Conservation (phyloP, 768 basidiomycete species). For the Piloderma croceum region DNA sequence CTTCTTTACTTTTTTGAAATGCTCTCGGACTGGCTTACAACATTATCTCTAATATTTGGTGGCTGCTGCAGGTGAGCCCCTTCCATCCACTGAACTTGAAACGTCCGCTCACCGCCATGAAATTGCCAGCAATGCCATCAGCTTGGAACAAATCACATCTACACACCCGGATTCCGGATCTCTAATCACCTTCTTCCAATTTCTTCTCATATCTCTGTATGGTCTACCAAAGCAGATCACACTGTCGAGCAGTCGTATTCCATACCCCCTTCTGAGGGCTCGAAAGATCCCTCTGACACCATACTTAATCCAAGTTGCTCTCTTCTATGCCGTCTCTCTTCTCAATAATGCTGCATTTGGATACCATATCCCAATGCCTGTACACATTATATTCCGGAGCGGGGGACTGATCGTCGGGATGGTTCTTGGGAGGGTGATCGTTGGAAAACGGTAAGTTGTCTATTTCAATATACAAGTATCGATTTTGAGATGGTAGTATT, state of each 20-base stretch:
- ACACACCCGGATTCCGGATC: conserved; percentile 67
- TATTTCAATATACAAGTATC: conserved; percentile 1
- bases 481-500: conserved; percentile 7
- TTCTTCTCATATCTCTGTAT: conserved; percentile 67
- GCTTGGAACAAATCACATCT: conserved; percentile 68
- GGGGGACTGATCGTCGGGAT: conserved; percentile 84
- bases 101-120: not conserved
- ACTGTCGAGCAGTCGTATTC: conserved; percentile 42
- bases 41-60: conserved; percentile 75
- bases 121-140: conserved; percentile 62
- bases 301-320: conserved; percentile 73
- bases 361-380: conserved; percentile 80
- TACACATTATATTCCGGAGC: conserved; percentile 92
- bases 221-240: conserved; percentile 61
- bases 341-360: conserved; percentile 92
- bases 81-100: not conserved
- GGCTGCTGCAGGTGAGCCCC: conserved; percentile 72
- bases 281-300: conserved; percentile 64
- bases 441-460: conserved; percentile 50
- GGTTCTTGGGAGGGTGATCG: conserved; percentile 67
- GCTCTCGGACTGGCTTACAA: conserved; percentile 49
- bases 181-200: conserved; percentile 85
- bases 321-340: conserved; percentile 75
- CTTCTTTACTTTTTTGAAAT: too few relatives aligned
- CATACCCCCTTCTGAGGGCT: conserved; percentile 47